Evolutionary conservation across 129 eudicot species (phyloP), one percentile per base, ranked within the genome.

Genomic region (Pulicaria dysenterica): DNA sequence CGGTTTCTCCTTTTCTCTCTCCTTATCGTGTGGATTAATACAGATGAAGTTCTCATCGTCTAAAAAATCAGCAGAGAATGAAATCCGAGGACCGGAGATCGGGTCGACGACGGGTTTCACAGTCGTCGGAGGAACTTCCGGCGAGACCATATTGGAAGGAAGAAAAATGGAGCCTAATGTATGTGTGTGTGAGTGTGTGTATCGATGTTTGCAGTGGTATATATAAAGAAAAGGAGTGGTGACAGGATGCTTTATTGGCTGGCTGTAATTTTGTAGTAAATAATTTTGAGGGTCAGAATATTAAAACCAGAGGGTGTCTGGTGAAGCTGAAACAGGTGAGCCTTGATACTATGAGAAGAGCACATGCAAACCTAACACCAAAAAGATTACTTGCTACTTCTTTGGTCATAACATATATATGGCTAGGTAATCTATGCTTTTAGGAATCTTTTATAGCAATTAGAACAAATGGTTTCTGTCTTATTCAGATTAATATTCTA

Each of bases 61-160:
- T 6, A 82, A 81, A 46, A 89, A 82, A 10, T 92, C 96, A 0
- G 88, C 80, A 7, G 98, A 87, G 85, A 92, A 89, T 0, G 98
- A 92, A 24, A 92, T 87, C 51, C 92, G 83, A 56, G 96, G 96
- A 54, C 88, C 73, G 36, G 86, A 58, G 40, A 9, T 44, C 4
- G 83, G 66, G 1, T 86, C 91, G 16, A 14, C 91, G 16, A 14
- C 31, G 44, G 86, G 47, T 64, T 7, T 76, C 9, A 74, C 12
- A 37, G 67, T 79, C 14, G 76, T 50, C 48, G 80, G 89, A 80
- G 74, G 43, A 36, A 73, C 17, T 60, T 84, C 92, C 19, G 70
- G 83, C 11, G 96, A 84, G 43, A 85, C 84, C 95, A 89, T 88
- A 47, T 72, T 74, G 41, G 7, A 24, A 46, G 39, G 42, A 14